Evolutionary conservation across 495 filamentous ascomycete species (phyloP), one percentile per base, ranked within the genome.

Genomic region (Hyphodiscus hymeniophilus): DNA sequence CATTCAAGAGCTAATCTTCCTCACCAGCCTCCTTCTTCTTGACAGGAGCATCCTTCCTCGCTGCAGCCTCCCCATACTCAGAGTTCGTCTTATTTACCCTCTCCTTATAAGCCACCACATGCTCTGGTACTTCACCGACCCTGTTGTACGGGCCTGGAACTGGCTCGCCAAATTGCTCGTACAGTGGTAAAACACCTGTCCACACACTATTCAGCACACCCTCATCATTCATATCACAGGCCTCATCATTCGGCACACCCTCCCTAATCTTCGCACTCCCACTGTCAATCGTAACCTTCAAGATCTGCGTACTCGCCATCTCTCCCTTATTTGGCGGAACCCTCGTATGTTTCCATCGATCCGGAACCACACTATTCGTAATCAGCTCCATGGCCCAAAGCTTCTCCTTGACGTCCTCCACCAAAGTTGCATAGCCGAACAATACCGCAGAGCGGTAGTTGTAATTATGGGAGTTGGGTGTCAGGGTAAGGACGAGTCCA

Each of bases 391-490:
- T 85, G 1, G 89, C 89, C 67, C 75, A 94, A 7, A 85, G 64
- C 60, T 90, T 89, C 63, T 94, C 89, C 7, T 70, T 75, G 2
- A 66, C 57, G 46, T 81, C 76, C 16, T 71, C 73, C 17, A 95
- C 86, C 12, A 84, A 57, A 1, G 54, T 64, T 8, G 85, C 89
- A 58, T 81, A 74, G 3, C 89, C 89, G 60, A 90, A 87, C 23
- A 94, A 71, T 7, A 86, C 64, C 10, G 85, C 89, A 34, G 82
- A 87, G 57, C 87, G 88, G 68, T 92, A 94, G 67, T 94, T 94
- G 71, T 85, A 90, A 62, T 78, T 87, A 69, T 94, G 87, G n/a
- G 73, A 72, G 67, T 83, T 82, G 28, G 89, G 87, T 65, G 51
- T 83, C 61, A 78, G 77, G 51, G 62, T 79, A 12, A 84, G 65